Percentiles rank a stretch among this genome's conserved stretches.
phyloP scores from a whole-genome alignment of 495 filamentous ascomycete species.

The Chaetomium cochliodes region DNA sequence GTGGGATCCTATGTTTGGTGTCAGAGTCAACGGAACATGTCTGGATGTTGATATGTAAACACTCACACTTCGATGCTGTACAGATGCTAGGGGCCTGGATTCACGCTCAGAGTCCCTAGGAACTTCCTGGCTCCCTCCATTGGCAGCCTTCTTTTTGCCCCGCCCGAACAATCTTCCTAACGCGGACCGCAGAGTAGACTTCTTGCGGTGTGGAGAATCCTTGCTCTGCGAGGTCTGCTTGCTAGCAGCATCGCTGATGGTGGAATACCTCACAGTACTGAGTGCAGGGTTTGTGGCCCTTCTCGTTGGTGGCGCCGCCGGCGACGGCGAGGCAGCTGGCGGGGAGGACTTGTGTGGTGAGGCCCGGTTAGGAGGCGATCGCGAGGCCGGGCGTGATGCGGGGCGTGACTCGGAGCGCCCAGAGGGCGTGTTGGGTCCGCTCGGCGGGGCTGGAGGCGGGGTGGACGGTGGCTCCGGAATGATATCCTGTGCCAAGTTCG shows the following conservation, averaged over 20 bases:
- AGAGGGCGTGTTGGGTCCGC: slow-evolving; percentile 16
- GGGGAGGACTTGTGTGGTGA: slow-evolving; percentile 28
- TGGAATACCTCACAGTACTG: slow-evolving; percentile 42
- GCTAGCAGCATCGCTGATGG: slow-evolving; percentile 40
- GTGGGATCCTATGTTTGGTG: slow-evolving; percentile 42
- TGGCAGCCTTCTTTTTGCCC: slow-evolving; percentile 46
- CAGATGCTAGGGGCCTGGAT: slow-evolving; percentile 23
- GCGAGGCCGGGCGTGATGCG: slow-evolving; percentile 29
- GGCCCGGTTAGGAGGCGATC: slow-evolving; percentile 27
- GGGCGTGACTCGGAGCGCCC: slow-evolving; percentile 26
- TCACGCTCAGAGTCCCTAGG: slow-evolving; percentile 24
- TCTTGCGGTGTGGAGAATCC: slow-evolving; percentile 48
- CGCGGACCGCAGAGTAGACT: slow-evolving; percentile 49
- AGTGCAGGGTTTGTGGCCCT: slow-evolving; percentile 39
- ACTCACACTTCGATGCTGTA: slow-evolving; percentile 50
- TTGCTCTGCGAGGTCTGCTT: slow-evolving; percentile 34
- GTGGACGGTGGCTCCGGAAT: slow-evolving; percentile 28
- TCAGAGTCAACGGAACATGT: background rate
- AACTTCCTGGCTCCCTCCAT: slow-evolving; percentile 24
- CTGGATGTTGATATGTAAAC: background rate
- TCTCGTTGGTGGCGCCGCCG: slow-evolving; percentile 23
- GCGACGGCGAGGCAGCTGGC: slow-evolving; percentile 22
- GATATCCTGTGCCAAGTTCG: slow-evolving; percentile 22
- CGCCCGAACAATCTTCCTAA: slow-evolving; percentile 53
- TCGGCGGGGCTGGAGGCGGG: slow-evolving; percentile 29